Evolutionary conservation across 495 filamentous ascomycete genomes (phyloP).

Genomic region (Neurospora discreta): DNA sequence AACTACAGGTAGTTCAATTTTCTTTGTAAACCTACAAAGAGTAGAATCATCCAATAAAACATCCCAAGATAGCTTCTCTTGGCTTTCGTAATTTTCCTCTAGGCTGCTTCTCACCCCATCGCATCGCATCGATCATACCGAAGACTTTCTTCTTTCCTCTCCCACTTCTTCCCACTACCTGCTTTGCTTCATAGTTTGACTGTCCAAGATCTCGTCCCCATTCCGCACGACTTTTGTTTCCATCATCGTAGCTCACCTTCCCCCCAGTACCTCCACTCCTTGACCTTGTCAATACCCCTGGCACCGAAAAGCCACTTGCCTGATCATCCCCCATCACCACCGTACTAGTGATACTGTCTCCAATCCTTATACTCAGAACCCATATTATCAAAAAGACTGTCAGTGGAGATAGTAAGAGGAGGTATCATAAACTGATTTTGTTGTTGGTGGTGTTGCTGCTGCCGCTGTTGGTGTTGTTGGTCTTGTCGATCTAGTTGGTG

Average conservation of each 20-base stretch:
- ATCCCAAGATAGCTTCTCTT: neutral
- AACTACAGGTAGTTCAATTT: neutral
- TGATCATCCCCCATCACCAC: constrained; percentile 16
- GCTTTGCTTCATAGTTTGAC: no score
- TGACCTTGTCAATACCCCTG: constrained; percentile 1
- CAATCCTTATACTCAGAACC: constrained; percentile 16
- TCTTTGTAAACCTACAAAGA: neutral
- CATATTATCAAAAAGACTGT: constrained; percentile 2
- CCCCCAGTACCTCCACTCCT: no score
- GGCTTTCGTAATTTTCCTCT: neutral
- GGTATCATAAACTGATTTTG: constrained; percentile 2
- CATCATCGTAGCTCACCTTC: neutral
- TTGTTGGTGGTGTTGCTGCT: constrained; percentile 1
- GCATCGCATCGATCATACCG: neutral
- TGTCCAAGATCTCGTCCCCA: no score
- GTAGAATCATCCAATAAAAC: neutral
- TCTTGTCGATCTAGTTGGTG: neutral
- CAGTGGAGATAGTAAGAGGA: neutral
- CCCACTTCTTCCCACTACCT: neutral
- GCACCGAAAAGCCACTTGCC: constrained; percentile 2
- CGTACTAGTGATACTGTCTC: constrained; percentile 18
- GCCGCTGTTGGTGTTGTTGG: neutral
- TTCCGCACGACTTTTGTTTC: no score
- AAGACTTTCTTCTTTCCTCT: neutral
- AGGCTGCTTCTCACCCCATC: neutral